A percentile compares a stretch with the other conserved stretches of the same genome.
Evolutionary conservation across 2,329 filamentous ascomycete species (phyloP).

Genomic region (Colletotrichum eremochloae): DNA sequence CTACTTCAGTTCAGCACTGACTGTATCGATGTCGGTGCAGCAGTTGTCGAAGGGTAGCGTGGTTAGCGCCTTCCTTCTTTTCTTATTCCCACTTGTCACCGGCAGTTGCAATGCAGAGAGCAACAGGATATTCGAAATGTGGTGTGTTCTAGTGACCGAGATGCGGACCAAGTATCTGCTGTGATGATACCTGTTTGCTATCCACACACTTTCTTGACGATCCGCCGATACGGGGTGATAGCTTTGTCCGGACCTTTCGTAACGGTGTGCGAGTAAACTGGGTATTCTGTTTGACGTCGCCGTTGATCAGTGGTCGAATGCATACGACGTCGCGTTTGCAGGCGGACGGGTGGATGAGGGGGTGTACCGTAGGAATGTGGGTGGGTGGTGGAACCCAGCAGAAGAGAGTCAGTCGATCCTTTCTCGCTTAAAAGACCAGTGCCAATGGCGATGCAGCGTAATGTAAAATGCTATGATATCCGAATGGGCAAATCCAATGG

Average conservation of each 20-base stretch:
- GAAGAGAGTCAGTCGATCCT: constrained; percentile 14
- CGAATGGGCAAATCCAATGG: constrained; percentile 21
- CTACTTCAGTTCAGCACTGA: constrained; percentile 10
- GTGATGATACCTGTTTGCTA: constrained; percentile 4
- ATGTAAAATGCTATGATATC: constrained; percentile 16
- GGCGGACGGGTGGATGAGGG: background rate
- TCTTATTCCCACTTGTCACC: constrained; percentile 6
- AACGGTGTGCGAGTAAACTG: constrained; percentile 26
- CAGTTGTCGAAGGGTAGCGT: background rate
- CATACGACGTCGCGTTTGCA: constrained; percentile 35
- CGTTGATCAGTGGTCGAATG: constrained; percentile 33
- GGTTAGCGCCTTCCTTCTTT: constrained; percentile 14
- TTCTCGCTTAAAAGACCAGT: constrained; percentile 3
- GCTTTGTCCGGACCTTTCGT: constrained; percentile 26
- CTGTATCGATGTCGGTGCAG: constrained; percentile 6
- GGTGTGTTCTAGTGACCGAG: background rate
- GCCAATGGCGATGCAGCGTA: constrained; percentile 12
- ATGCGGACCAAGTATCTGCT: background rate
- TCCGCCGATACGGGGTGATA: background rate
- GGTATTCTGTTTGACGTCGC: constrained; percentile 29
- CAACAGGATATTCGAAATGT: background rate
- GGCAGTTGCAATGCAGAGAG: constrained; percentile 10
- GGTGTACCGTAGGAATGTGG: no score
- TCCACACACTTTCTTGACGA: background rate
- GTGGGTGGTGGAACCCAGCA: background rate